A percentile compares a stretch with the other conserved stretches of the same genome.
Evolutionary conservation across 140 eudicot species (phyloP).

Genomic region (Erigeron philadelphicus): DNA sequence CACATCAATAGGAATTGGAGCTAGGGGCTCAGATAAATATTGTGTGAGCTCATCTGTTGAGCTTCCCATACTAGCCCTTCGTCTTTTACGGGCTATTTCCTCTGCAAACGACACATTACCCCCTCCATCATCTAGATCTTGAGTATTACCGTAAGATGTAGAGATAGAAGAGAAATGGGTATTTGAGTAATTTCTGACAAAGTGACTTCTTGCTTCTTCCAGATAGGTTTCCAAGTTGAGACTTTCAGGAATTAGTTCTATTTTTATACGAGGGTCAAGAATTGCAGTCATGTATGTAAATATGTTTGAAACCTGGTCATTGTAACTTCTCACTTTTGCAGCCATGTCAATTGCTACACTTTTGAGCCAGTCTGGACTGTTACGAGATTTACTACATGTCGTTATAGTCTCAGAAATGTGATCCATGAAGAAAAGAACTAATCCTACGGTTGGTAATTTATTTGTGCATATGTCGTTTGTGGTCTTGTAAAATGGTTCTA

Average conservation of each 20-base stretch:
- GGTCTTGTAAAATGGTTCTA: constrained; percentile 85
- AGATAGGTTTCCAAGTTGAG: constrained; percentile 64
- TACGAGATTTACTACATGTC: constrained; percentile 66
- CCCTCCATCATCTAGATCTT: constrained; percentile 61
- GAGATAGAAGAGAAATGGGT: constrained; percentile 49
- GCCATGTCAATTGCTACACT: constrained; percentile 69
- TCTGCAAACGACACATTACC: constrained; percentile 76
- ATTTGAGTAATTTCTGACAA: constrained; percentile 58
- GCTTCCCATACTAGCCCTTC: constrained; percentile 62
- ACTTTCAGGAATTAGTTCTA: constrained; percentile 72
- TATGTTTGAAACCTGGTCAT: constrained; percentile 57
- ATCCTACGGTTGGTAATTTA: constrained; percentile 65
- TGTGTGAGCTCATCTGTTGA: constrained; percentile 80
- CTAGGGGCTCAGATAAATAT: constrained; percentile 83
- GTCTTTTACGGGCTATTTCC: constrained; percentile 86
- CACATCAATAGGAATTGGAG: constrained; percentile 69
- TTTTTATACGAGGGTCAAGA: constrained; percentile 90
- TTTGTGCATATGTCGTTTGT: constrained; percentile 78
- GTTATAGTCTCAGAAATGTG: constrained; percentile 73
- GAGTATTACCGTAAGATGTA: constrained; percentile 37
- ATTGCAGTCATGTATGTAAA: constrained; percentile 86
- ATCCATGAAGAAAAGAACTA: constrained; percentile 93
- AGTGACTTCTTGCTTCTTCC: constrained; percentile 74
- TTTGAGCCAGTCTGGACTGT: constrained; percentile 87
- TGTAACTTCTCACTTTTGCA: constrained; percentile 50